Base-by-base conservation (phyloP, 805 yeast species). In the Candida tibetensis region DNA sequence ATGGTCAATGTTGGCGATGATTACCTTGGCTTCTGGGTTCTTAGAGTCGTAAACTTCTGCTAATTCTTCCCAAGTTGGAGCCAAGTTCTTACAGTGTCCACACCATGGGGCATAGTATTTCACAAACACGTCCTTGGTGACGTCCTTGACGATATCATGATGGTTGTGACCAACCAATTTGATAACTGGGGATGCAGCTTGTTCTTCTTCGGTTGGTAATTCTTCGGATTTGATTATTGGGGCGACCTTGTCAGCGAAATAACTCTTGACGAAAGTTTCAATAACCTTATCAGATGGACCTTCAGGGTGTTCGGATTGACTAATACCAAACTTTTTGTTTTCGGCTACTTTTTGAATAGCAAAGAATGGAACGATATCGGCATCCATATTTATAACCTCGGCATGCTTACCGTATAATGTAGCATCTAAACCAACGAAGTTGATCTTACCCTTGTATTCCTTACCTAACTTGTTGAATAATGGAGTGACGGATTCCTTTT, bases 101-200 rank as follows among this genome's bases (percentile, higher is more conserved):
- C 96, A 89, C 96, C 96, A 90, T 68, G 95, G 95, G 34, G 98
- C 97, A 58, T 86, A 90, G 69, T 90, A 91, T 71, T 87, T 85
- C 40, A 91, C 95, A 40, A 90, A 66, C 26, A 85, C 82, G 58
- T 85, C 91, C 68, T 80, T 83, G 31, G 60, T 41, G 49, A 55
- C 36, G 52, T 81, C 81, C 21, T 63, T 64, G 37, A 87, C 75
- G 42, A 87, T 66, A 23, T 74, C 78, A 35, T 85, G 83, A 66
- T 87, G 93, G 57, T 81, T 87, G 67, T 80, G 76, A 51, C 88
- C 95, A 44, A 91, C 97, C 51, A 91, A 74, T 56, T 78, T 82
- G 60, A 72, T 70, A 32, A 84, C 91, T 37, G 83, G 79, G 36
- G 71, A 72, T 15, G 53, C 47, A 17, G 53, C 55, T 35, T 77